Percentiles rank a stretch among this genome's conserved stretches.
These are phyloP conservation scores for Ramaria sp. DNA, from an alignment of 768 basidiomycete species.

Conservation along the genomic window DNA sequence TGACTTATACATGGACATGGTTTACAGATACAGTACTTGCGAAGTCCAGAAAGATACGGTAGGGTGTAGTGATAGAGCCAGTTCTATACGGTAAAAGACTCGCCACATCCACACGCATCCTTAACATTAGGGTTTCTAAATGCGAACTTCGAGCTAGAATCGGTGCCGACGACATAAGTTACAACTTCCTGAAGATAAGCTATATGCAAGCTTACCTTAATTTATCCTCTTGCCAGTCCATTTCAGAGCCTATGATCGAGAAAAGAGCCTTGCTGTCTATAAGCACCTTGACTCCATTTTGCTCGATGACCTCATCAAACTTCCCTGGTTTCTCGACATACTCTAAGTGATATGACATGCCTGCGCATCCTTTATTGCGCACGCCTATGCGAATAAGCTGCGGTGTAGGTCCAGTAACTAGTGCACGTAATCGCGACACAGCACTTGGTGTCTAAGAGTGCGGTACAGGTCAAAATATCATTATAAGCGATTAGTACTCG, in stretches of 20 bases:
- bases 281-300: constrained; percentile 87
- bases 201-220: constrained; percentile 51
- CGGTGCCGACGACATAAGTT: not conserved
- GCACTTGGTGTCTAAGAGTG: constrained; percentile 64
- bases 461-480: not conserved
- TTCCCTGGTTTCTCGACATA: constrained; percentile 84
- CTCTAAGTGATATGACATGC: constrained; percentile 74
- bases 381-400: constrained; percentile 93
- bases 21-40: too few relatives aligned
- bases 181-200: not conserved
- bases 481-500: not conserved
- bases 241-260: constrained; percentile 96
- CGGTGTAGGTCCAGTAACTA: constrained; percentile 75
- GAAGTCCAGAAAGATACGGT: too few relatives aligned
- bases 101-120: constrained; percentile 91
- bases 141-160: constrained; percentile 59
- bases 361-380: constrained; percentile 96
- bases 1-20: too few relatives aligned
- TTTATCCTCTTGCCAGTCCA: constrained; percentile 96
- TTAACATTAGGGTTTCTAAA: constrained; percentile 91
- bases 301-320: constrained; percentile 95
- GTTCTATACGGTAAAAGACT: constrained; percentile 62
- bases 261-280: constrained; percentile 97
- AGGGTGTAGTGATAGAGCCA: too few relatives aligned
- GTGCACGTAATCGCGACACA: constrained; percentile 55